Evolutionary conservation across 192 early-diverging fungal species (phyloP).

Genomic region (Coemansia sp.): DNA sequence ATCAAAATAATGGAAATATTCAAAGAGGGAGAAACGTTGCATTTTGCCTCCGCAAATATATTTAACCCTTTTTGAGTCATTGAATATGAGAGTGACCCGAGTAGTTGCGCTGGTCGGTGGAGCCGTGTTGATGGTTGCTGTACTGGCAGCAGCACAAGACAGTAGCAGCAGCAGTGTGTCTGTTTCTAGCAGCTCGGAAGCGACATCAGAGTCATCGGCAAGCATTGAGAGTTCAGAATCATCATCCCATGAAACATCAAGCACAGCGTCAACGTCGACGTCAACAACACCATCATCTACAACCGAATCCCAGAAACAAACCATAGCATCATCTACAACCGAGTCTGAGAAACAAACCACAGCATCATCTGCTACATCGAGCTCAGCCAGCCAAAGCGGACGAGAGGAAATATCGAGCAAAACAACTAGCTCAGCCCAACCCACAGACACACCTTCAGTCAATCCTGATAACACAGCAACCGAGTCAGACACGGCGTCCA

Average conservation of each 20-base stretch:
- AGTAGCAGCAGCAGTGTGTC: background rate
- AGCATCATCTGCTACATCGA: background rate
- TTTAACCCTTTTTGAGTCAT: background rate
- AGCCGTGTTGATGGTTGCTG: background rate
- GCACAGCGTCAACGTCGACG: no score
- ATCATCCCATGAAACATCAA: background rate
- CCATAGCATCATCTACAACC: background rate
- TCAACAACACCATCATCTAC: background rate
- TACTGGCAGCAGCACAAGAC: background rate
- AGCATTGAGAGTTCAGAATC: background rate
- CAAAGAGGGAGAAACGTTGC: no score
- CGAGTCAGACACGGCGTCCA: background rate
- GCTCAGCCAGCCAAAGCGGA: background rate
- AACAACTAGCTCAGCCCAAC: background rate
- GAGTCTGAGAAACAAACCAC: background rate
- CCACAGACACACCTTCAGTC: no score
- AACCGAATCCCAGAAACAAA: no score
- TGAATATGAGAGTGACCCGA: background rate
- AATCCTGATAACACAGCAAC: background rate
- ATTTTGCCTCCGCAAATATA: background rate
- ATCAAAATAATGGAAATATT: background rate
- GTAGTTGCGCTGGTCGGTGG: background rate
- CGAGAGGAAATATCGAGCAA: background rate
- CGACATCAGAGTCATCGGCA: background rate
- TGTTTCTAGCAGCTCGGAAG: background rate